phyloP scores from a whole-genome alignment of 2,329 filamentous ascomycete species.

The Bipolaris gigantea region DNA sequence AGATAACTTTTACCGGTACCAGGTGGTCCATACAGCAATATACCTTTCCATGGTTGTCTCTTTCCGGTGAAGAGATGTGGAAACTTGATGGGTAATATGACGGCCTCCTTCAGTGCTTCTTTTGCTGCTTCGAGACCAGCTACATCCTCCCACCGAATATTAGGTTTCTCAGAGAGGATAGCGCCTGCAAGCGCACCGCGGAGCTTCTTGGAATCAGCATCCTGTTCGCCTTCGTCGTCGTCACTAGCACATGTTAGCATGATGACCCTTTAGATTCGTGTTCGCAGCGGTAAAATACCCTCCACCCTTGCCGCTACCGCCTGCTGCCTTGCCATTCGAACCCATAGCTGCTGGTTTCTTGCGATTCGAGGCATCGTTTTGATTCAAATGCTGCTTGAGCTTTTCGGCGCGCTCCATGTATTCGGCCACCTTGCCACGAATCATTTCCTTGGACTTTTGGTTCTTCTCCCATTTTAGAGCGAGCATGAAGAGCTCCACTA shows the following conservation, averaged over 20 bases:
- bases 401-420: slow-evolving; percentile 99
- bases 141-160: slow-evolving; percentile 97
- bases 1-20: slow-evolving; percentile 98
- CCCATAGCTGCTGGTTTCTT: slow-evolving; percentile 74
- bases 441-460: slow-evolving; percentile 94
- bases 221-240: slow-evolving; percentile 64
- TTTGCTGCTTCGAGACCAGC: slow-evolving; percentile 92
- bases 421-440: slow-evolving; percentile 88
- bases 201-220: slow-evolving; percentile 94
- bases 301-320: slow-evolving; percentile 61
- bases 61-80: slow-evolving; percentile 95
- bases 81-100: slow-evolving; percentile 97
- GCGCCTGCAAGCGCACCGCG: slow-evolving; percentile 87
- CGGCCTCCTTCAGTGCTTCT: slow-evolving; percentile 95
- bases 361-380: slow-evolving; percentile 66
- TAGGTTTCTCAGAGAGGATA: slow-evolving; percentile 92
- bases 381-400: slow-evolving; percentile 84
- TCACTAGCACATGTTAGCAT: slow-evolving; percentile 52
- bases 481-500: slow-evolving; percentile 95
- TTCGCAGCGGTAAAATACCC: slow-evolving; percentile 46
- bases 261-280: background rate
- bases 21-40: slow-evolving; percentile 91
- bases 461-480: slow-evolving; percentile 99
- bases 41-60: slow-evolving; percentile 97
- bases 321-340: slow-evolving; percentile 68